These are phyloP conservation scores for Cutaneotrichosporon cutaneum DNA, from an alignment of 1,284 basidiomycete genomes.

Conservation along the genomic window DNA sequence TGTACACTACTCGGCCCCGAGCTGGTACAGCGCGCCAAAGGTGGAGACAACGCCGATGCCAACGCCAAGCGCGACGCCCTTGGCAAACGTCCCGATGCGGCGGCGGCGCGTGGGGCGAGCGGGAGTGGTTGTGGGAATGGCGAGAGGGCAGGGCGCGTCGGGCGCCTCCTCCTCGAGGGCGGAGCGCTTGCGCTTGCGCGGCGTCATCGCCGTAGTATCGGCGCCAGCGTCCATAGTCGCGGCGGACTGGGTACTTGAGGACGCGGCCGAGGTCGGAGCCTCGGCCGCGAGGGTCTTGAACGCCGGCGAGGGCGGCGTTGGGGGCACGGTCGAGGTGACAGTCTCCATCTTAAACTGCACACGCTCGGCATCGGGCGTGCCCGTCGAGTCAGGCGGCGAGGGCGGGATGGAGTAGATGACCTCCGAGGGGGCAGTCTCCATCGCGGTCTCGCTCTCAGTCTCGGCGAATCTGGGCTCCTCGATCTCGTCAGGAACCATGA, in stretches of 20 bases:
- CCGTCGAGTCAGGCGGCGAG: neutral
- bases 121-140: neutral
- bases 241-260: neutral
- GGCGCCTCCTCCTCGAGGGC: neutral
- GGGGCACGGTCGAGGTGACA: neutral
- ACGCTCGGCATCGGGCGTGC: neutral
- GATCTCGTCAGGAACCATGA: conserved; percentile 5
- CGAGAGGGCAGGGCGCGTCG: neutral
- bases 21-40: conserved; percentile 10
- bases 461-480: neutral
- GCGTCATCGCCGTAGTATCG: neutral
- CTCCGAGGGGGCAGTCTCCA: neutral
- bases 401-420: neutral
- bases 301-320: neutral
- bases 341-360: neutral
- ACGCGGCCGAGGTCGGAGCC: neutral
- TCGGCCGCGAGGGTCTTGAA: neutral
- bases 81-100: neutral
- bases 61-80: neutral
- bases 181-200: conserved; percentile 2
- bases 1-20: conserved; percentile 6
- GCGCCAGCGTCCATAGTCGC: neutral
- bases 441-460: neutral
- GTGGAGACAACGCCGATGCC: neutral
- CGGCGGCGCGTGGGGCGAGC: neutral